Percentiles rank a stretch among this genome's conserved stretches.
Conservation (phyloP, 129 eudicot species). For the Lactuca sativa region DNA sequence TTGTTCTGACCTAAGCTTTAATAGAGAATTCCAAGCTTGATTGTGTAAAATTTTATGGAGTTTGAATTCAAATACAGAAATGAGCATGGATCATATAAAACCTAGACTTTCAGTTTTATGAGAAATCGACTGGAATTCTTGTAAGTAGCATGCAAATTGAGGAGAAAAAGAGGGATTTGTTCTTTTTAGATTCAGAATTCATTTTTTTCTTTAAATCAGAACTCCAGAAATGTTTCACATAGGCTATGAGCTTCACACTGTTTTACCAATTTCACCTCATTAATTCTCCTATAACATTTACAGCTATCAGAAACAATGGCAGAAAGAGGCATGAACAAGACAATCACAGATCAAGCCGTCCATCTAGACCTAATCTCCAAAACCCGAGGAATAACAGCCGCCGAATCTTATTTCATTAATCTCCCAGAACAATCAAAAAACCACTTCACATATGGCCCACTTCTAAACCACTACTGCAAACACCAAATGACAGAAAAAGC, state of each 20-base stretch:
- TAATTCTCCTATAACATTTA: not conserved
- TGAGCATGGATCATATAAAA: not conserved
- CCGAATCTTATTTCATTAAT: constrained; percentile 71
- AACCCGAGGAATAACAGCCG: constrained; percentile 63
- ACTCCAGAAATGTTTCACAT: not conserved
- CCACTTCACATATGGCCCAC: constrained; percentile 82
- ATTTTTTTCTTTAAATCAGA: not conserved
- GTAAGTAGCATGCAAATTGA: not conserved
- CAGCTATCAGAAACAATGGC: constrained; percentile 95
- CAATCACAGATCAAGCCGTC: constrained; percentile 86
- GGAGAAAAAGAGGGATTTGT: not conserved
- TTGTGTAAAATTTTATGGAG: not conserved
- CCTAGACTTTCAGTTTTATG: not conserved
- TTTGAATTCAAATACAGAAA: not conserved
- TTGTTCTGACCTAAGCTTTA: not conserved
- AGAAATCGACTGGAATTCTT: not conserved
- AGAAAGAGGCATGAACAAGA: constrained; percentile 92
- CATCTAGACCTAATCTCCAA: constrained; percentile 91
- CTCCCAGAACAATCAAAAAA: constrained; percentile 87
- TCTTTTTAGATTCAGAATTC: not conserved
- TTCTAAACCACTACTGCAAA: constrained; percentile 92
- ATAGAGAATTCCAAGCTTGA: not conserved
- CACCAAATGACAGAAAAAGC: constrained; percentile 81
- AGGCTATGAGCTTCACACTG: too few species aligned
- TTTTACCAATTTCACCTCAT: too few species aligned